A percentile compares a stretch with the other conserved stretches of the same genome.
These are phyloP conservation scores for Platanthera guangdongensis DNA, from an alignment of 106 monocot species.

Conservation along the genomic window DNA sequence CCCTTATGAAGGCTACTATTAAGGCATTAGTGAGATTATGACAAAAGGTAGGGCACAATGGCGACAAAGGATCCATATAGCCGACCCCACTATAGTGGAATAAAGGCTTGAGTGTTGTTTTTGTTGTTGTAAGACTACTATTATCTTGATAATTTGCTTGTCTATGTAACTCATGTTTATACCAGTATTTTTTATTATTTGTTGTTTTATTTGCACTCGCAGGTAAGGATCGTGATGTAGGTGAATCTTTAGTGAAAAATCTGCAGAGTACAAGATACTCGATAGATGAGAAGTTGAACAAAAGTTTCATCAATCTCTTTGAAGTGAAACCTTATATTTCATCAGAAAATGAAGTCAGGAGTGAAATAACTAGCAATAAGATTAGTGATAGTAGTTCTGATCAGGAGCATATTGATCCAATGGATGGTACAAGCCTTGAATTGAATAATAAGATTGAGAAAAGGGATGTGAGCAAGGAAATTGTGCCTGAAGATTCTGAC, in stretches of 20 bases:
- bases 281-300: constrained; percentile 81
- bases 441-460: constrained; percentile 15
- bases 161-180: neutral
- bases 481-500: constrained; percentile 29
- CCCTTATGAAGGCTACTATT: neutral
- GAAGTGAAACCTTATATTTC: constrained; percentile 26
- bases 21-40: too few species aligned
- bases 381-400: neutral
- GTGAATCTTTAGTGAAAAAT: constrained; percentile 57
- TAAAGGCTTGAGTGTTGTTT: too few species aligned
- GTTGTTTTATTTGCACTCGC: neutral
- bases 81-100: too few species aligned
- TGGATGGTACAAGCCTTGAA: neutral
- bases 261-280: constrained; percentile 85
- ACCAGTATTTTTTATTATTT: neutral
- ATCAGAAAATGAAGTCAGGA: constrained; percentile 5
- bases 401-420: constrained; percentile 11
- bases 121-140: neutral
- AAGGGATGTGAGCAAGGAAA: constrained; percentile 9
- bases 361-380: neutral
- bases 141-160: neutral
- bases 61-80: too few species aligned
- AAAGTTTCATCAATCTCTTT: constrained; percentile 74
- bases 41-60: too few species aligned
- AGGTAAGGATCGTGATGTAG: constrained; percentile 68